Evolutionary conservation across 306 rosid species (phyloP).

Genomic region (Benincasa hispida): DNA sequence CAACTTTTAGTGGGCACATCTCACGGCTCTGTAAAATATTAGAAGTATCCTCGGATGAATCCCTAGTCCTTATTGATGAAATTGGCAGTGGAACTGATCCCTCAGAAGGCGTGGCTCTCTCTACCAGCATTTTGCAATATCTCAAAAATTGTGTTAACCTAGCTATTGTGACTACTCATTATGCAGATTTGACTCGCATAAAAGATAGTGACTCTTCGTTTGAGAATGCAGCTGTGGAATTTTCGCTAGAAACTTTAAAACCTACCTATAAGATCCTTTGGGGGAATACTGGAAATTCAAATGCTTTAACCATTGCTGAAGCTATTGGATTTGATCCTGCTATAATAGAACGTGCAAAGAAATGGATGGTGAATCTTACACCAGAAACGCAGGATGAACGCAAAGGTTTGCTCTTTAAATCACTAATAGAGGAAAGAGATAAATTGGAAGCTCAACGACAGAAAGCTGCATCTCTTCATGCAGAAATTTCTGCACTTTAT

Average conservation of each 20-base stretch:
- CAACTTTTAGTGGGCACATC: conserved; percentile 95
- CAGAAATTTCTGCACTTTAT: conserved; percentile 44
- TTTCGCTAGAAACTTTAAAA: conserved; percentile 54
- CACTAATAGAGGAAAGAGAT: conserved; percentile 62
- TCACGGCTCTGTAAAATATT: conserved; percentile 54
- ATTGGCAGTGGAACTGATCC: conserved; percentile 98
- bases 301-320: conserved; percentile 78
- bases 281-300: conserved; percentile 87
- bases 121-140: conserved; percentile 74
- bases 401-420: conserved; percentile 61
- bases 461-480: conserved; percentile 53
- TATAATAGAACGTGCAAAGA: conserved; percentile 42
- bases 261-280: conserved; percentile 83
- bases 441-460: conserved; percentile 54
- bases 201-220: conserved; percentile 59
- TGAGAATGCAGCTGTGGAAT: conserved; percentile 93
- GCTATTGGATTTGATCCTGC: conserved; percentile 61
- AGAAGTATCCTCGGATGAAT: conserved; percentile 57
- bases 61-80: conserved; percentile 90
- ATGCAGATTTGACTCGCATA: conserved; percentile 65
- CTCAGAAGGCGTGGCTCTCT: conserved; percentile 97
- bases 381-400: conserved; percentile 82
- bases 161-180: conserved; percentile 92
- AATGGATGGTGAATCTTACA: conserved; percentile 61
- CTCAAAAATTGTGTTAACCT: conserved; percentile 56